phyloP scores from a whole-genome alignment of 2,329 filamentous ascomycete species.

The Microcyclospora tardicrescens region DNA sequence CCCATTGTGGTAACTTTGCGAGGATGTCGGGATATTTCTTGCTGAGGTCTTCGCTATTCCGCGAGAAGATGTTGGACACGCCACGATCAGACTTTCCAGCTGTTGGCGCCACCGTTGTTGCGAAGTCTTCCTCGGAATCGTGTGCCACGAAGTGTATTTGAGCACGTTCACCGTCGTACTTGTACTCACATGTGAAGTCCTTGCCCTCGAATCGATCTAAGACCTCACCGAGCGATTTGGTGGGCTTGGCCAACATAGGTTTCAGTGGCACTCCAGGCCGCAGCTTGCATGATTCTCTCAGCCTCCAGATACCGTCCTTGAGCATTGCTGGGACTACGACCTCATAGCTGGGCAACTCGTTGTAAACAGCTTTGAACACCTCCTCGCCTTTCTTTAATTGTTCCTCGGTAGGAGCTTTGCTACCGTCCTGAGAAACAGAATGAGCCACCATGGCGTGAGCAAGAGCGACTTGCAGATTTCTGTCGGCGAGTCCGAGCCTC shows the following conservation, averaged over 20 bases:
- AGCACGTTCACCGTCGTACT: slow-evolving; percentile 96
- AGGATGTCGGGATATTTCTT: slow-evolving; percentile 97
- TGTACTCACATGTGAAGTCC: slow-evolving; percentile 96
- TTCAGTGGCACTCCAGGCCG: slow-evolving; percentile 90
- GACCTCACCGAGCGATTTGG: slow-evolving; percentile 95
- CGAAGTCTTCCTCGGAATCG: slow-evolving; percentile 57
- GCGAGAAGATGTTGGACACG: slow-evolving; percentile 85
- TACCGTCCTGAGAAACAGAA: slow-evolving; percentile 57
- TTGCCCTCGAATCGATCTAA: slow-evolving; percentile 92
- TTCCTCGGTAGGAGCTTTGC: slow-evolving; percentile 56
- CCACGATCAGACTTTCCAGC: slow-evolving; percentile 57
- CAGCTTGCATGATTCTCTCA: slow-evolving; percentile 77
- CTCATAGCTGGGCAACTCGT: slow-evolving; percentile 89
- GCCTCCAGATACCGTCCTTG: slow-evolving; percentile 68
- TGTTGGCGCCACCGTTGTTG: slow-evolving; percentile 43
- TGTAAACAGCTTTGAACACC: slow-evolving; percentile 72
- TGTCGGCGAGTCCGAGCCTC: slow-evolving; percentile 81
- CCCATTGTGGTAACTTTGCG: slow-evolving; percentile 74
- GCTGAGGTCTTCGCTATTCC: slow-evolving; percentile 92
- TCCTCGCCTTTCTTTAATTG: slow-evolving; percentile 74
- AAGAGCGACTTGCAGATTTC: slow-evolving; percentile 76
- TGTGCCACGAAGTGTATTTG: slow-evolving; percentile 95
- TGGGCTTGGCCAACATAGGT: slow-evolving; percentile 96
- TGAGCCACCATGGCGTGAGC: slow-evolving; percentile 80
- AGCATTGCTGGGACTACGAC: slow-evolving; percentile 85